Base-by-base conservation (phyloP, 2,329 filamentous ascomycete species). In the Lachnellula arida region DNA sequence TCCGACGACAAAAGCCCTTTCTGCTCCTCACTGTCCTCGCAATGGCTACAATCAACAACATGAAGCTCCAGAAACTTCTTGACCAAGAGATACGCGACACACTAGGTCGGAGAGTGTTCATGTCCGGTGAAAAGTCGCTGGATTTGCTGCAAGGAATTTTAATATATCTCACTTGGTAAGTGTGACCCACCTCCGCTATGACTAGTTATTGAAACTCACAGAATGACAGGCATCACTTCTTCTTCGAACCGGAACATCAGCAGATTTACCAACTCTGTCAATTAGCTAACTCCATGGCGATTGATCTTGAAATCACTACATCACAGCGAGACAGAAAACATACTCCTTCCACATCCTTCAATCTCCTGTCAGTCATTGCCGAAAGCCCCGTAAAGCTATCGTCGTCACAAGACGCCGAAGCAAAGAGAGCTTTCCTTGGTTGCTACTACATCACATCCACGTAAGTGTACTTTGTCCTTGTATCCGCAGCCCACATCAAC, bases 21-120 rank as follows among this genome's bases (percentile, higher is more conserved):
- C 70, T 82, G 19, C 64, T 84, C 42, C 66, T 84, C 12, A 77
- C 80, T 4, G 76, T 82, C 17, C 67, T 83, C 1, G 76, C 80
- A 3, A 75, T 78, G 0, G 80, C 78, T 39, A 77, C 74, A 2
- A 74, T 75, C 23, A 71, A 64, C n/a, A 76, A 75, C 12, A 65
- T 81, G 22, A 78, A 81, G 60, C 77, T 78, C 0, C 76, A 81
- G 53, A 76, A 70, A 15, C 69, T 81, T 3, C 81, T 82, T 46
- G 80, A 83, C 28, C 78, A 80, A 51, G 81, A 84, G 67, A 82
- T 83, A 51, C 72, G 81, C 39, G 81, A 80, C 62, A 74, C 82
- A 0, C 62, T 82, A 32, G 79, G 76, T 1, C 69, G 81, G 46
- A 83, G 81, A 67, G 80, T 81, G 44, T 79, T 84, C 1, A 74